Evolutionary conservation across 345 rosid genomes (phyloP), one percentile per base, ranked within the genome.

Genomic region (Aquilaria yunnanensis): DNA sequence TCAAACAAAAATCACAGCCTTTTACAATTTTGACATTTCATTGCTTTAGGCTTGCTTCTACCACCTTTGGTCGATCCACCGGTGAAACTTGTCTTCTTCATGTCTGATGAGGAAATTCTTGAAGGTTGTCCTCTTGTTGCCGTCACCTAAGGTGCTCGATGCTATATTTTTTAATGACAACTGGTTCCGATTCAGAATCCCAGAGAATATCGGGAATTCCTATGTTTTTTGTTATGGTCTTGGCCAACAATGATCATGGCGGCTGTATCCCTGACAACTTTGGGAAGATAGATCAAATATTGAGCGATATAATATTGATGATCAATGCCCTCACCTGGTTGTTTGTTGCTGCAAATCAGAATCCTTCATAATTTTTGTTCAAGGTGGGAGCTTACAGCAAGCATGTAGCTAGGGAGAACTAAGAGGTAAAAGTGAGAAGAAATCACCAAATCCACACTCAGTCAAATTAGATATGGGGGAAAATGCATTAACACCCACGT

Each of bases 231-330:
- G 89, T 81, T 30, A 51, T 88, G 54, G 95, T 85, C 12, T 74
- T 85, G 14, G 89, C 96, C 3, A 83, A 88, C 68, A 88, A 88
- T 33, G 73, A 88, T 60, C 91, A 85, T 0, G 87, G 96, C 2
- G 91, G 96, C n/a, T 88, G 96, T 53, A 83, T 88, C 30, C 96
- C 96, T 0, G 74, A 75, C 12, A 85, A 84, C 51, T 81, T 88
- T 32, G 91, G 84, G 12, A 80, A 83, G 52, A 88, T 83, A 89
- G 91, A 80, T 2, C 76, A 81, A 3, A 88, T 89, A 4, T 66
- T 88, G 29, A 85, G 85, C 56, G 91, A 88, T 64, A 69, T 88
- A 16, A 88, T 88, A 61, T 87, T 88, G 43, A 56, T 81, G 67
- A 88, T 83, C 51, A 89, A 85, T 56, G 85, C 85, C 50, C 76